These are phyloP conservation scores for Candida silvatica DNA, from an alignment of 805 yeast genomes.

Conservation along the genomic window DNA sequence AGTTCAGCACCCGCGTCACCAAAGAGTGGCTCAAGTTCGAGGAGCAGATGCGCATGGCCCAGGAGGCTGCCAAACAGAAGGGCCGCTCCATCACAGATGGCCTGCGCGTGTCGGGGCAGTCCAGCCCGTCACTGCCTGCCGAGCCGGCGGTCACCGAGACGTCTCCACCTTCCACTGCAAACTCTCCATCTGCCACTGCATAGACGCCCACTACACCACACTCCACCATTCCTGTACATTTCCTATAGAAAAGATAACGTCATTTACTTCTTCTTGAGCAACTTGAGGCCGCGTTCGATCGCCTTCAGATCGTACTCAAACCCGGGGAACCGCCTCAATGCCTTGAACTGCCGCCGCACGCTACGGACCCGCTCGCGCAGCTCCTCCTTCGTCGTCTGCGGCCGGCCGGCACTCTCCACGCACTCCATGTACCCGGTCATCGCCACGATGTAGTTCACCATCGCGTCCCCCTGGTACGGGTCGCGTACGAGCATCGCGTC, in stretches of 20 bases:
- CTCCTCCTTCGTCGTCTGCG: neutral
- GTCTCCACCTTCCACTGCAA: no score
- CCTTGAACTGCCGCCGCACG: neutral
- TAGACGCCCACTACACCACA: no score
- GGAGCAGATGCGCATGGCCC: neutral
- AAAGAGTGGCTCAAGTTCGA: neutral
- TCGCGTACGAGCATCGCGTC: conserved; percentile 31
- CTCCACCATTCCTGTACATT: no score
- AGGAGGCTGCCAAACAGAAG: no score
- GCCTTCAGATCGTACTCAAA: neutral
- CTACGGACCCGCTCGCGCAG: neutral
- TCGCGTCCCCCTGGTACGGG: conserved; percentile 35
- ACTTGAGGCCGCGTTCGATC: neutral
- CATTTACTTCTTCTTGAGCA: no score
- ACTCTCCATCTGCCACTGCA: no score
- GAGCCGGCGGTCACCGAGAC: no score
- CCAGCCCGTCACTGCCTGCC: no score
- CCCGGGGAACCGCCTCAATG: neutral
- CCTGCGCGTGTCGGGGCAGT: no score
- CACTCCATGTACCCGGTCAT: conserved; percentile 4
- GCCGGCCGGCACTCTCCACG: neutral
- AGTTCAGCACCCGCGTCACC: neutral
- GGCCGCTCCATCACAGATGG: no score
- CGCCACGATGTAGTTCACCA: conserved; percentile 27
- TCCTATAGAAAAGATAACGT: no score